These are phyloP conservation scores for Mycena capillaripes DNA, from an alignment of 768 basidiomycete genomes.

Conservation along the genomic window DNA sequence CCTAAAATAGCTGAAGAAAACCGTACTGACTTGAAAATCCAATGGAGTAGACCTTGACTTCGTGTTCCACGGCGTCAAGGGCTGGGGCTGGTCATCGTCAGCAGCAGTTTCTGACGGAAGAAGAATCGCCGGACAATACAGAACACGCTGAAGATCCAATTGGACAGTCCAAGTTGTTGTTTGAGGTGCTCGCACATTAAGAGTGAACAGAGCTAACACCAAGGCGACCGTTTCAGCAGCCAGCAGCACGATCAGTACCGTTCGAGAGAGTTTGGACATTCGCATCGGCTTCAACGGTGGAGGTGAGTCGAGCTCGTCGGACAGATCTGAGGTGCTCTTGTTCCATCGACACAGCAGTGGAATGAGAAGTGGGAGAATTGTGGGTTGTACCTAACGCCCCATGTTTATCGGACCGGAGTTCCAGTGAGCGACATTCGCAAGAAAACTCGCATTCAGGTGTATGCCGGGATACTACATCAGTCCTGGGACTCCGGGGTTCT, in stretches of 20 bases:
- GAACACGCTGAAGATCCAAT: not conserved
- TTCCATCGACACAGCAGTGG: too few species aligned
- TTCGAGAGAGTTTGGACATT: not conserved
- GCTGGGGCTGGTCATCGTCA: slow-evolving; percentile 9
- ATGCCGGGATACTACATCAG: too few species aligned
- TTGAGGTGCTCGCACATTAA: not conserved
- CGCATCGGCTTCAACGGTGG: not conserved
- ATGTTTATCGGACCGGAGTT: too few species aligned
- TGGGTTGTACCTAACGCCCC: too few species aligned
- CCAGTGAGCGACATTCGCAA: too few species aligned
- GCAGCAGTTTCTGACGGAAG: not conserved
- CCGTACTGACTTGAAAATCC: slow-evolving; percentile 7
- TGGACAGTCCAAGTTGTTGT: slow-evolving; percentile 9
- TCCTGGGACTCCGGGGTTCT: too few species aligned
- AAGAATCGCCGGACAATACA: not conserved
- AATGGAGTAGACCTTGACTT: slow-evolving; percentile 20
- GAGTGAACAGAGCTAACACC: not conserved
- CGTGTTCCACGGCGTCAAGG: slow-evolving; percentile 19
- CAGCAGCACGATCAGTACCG: not conserved
- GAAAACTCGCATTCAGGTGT: too few species aligned
- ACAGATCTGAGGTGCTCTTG: too few species aligned
- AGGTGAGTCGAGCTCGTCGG: too few species aligned
- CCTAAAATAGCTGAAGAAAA: not conserved
- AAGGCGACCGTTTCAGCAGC: slow-evolving; percentile 20
- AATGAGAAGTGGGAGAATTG: too few species aligned